These are phyloP conservation scores for Coniophora puteana DNA, from an alignment of 1,284 basidiomycete genomes.

Conservation along the genomic window DNA sequence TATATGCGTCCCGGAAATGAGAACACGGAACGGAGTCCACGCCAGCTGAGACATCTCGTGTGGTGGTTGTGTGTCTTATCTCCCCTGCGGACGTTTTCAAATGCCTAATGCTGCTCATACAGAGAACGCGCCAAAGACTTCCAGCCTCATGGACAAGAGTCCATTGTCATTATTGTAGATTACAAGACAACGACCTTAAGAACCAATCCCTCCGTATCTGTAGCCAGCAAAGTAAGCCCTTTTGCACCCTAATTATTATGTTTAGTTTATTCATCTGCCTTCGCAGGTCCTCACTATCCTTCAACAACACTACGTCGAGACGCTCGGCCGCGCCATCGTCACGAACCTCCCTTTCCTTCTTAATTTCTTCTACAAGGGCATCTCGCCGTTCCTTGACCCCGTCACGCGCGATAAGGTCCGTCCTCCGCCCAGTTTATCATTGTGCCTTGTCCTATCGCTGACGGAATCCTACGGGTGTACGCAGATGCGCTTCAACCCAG, in stretches of 20 bases:
- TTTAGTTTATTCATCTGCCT: constrained; percentile 3
- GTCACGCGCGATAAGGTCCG: constrained; percentile 85
- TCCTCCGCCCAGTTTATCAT: neutral
- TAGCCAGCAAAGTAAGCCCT: constrained; percentile 60
- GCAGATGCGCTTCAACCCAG: constrained; percentile 88
- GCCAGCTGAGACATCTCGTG: constrained; percentile 79
- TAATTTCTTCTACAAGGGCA: constrained; percentile 84
- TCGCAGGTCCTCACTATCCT: constrained; percentile 71
- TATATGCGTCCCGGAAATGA: constrained; percentile 84
- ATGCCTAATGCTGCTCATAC: constrained; percentile 10
- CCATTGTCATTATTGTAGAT: constrained; percentile 79
- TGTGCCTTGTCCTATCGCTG: neutral
- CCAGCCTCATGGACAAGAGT: constrained; percentile 80
- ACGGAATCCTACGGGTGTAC: constrained; percentile 2
- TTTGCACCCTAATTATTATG: neutral
- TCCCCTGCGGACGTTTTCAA: constrained; percentile 3
- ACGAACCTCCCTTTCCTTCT: constrained; percentile 80
- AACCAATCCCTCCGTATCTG: constrained; percentile 77
- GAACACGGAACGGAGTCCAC: constrained; percentile 72
- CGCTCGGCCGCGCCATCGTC: constrained; percentile 82
- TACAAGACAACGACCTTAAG: constrained; percentile 78
- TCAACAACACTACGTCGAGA: constrained; percentile 90
- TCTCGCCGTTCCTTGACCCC: constrained; percentile 87
- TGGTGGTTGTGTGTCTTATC: constrained; percentile 71
- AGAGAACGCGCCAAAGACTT: constrained; percentile 86